Conservation (phyloP, 1,139 yeast genomes). For the Lodderomyces beijingensis region DNA sequence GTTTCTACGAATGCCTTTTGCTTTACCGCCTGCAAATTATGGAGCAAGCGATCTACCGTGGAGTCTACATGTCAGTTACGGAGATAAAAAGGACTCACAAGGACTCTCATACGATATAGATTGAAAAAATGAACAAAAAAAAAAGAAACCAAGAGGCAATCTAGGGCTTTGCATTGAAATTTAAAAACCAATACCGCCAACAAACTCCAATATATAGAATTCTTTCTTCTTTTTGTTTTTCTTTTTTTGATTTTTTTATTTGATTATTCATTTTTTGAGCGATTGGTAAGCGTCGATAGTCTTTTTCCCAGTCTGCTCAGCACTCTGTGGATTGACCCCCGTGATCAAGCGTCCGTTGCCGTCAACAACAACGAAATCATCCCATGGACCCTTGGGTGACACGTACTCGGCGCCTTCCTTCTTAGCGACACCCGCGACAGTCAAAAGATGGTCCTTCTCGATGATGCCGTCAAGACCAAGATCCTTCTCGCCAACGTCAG, state of each 20-base stretch:
- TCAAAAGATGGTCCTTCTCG: constrained; percentile 26
- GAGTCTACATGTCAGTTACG: constrained; percentile 28
- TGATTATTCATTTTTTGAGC: not conserved
- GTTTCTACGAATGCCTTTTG: constrained; percentile 52
- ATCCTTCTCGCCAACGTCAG: constrained; percentile 48
- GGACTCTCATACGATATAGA: too few relatives aligned
- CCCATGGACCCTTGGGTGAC: constrained; percentile 51
- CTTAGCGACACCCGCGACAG: constrained; percentile 32
- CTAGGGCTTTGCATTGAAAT: too few relatives aligned
- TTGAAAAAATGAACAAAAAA: too few relatives aligned
- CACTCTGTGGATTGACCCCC: constrained; percentile 63
- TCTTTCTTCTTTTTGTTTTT: too few relatives aligned
- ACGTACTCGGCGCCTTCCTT: constrained; percentile 41
- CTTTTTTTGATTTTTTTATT: too few relatives aligned
- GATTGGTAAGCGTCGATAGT: constrained; percentile 10
- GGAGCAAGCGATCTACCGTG: constrained; percentile 43
- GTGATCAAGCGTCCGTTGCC: constrained; percentile 50
- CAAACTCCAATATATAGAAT: too few relatives aligned
- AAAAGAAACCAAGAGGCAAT: too few relatives aligned
- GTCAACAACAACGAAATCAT: constrained; percentile 45
- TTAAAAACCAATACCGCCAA: too few relatives aligned
- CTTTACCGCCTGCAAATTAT: constrained; percentile 45
- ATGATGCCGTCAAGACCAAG: constrained; percentile 34
- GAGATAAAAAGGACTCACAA: constrained; percentile 19
- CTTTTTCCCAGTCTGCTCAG: constrained; percentile 42